Evolutionary conservation across 345 rosid species (phyloP), one percentile per base, ranked within the genome.

Genomic region (Toxicodendron radicans): DNA sequence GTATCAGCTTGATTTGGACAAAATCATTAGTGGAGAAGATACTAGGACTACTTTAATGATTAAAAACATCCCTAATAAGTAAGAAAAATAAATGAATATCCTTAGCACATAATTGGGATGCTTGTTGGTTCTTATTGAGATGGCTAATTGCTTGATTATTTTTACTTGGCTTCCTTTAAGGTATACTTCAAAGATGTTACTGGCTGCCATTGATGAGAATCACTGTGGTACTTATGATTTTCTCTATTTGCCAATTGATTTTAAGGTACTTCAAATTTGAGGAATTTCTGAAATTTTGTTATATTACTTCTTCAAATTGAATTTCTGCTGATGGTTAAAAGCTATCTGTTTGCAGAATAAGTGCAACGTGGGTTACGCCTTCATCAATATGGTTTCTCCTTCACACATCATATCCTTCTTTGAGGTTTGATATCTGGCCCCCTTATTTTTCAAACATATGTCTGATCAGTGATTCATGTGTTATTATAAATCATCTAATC

Each of bases 341-440:
- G 49, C 12, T 70, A 21, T 75, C 1, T 74, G 59, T 73, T 64
- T 88, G 88, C 96, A 95, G 98, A 95, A 95, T 84, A 95, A 95
- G 70, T 95, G 99, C 85, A 95, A 95, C 70, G 97, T 91, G 86
- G 99, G 99, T 43, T 89, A 95, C 46, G 99, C 99, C 23, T 95
- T 95, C 74, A 85, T 93, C 85, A 95, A 95, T 73, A 89, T 95
- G 98, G 76, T 88, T 66, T 93, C 96, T 76, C 94, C 99, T 30
- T 80, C 89, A 16, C 97, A 87, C 83, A 93, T 95, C 35, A 83
- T 93, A 78, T 85, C 99, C 73, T 91, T 95, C 85, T 90, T 87
- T 35, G 83, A 95, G 99, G 99, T 95, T 58, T 32, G 8, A n/a
- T 70, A 51, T 48, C 52, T 38, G 58, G 45, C 58, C 62, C 66